Evolutionary conservation across 2,329 filamentous ascomycete genomes (phyloP).

Genomic region (Xenoacremonium recifei): DNA sequence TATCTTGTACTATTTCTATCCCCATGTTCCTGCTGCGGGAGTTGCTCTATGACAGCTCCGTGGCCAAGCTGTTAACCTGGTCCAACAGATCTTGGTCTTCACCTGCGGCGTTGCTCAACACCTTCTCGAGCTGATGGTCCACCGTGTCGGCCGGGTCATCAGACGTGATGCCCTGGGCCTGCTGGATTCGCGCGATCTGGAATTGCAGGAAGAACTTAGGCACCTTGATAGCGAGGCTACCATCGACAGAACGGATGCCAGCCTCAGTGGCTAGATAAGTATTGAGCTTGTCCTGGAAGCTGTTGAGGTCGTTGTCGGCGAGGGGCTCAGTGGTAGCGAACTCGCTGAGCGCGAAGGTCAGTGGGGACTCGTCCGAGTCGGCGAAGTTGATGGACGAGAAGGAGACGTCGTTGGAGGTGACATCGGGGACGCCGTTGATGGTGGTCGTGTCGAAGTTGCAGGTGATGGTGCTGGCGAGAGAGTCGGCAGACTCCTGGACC

Average conservation of each 20-base stretch:
- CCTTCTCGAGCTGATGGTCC: slow-evolving; percentile 57
- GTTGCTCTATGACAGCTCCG: slow-evolving; percentile 13
- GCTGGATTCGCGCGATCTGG: slow-evolving; percentile 58
- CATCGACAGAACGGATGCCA: slow-evolving; percentile 52
- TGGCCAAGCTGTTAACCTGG: slow-evolving; percentile 46
- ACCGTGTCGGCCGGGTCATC: slow-evolving; percentile 51
- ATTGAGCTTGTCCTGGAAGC: slow-evolving; percentile 53
- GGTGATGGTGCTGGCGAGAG: slow-evolving; percentile 44
- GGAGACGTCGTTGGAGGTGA: slow-evolving; percentile 46
- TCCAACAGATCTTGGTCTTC: slow-evolving; percentile 49
- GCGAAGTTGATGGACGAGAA: slow-evolving; percentile 59
- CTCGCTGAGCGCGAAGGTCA: slow-evolving; percentile 51
- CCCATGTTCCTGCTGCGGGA: no score
- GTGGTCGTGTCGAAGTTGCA: slow-evolving; percentile 49
- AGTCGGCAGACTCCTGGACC: slow-evolving; percentile 39
- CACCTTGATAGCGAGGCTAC: slow-evolving; percentile 55
- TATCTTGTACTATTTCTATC: neutral
- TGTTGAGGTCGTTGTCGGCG: slow-evolving; percentile 45
- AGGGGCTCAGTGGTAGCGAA: slow-evolving; percentile 53
- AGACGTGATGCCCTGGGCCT: slow-evolving; percentile 55
- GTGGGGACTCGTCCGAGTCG: slow-evolving; percentile 43
- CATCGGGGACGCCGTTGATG: slow-evolving; percentile 54
- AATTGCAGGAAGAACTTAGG: slow-evolving; percentile 63
- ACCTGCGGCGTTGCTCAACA: slow-evolving; percentile 51
- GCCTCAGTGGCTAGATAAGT: slow-evolving; percentile 60